phyloP scores from a whole-genome alignment of 805 yeast genomes.

The Metschnikowia hibisci region DNA sequence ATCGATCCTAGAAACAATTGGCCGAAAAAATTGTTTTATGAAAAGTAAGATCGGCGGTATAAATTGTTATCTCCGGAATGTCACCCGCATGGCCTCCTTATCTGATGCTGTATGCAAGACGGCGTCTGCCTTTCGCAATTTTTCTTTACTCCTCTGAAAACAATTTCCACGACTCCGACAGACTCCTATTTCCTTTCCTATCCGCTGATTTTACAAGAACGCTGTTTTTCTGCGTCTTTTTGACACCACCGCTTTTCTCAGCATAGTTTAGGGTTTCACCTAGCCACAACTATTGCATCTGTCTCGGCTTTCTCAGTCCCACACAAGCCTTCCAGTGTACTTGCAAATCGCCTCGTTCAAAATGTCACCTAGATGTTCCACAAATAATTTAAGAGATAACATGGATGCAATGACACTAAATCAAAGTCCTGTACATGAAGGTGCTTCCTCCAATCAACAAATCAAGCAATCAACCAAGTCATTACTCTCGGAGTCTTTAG shows the following conservation, averaged over 20 bases:
- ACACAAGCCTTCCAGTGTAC: no score
- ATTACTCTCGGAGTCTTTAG: slow-evolving; percentile 27
- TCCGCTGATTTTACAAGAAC: no score
- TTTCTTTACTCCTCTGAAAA: slow-evolving; percentile 4
- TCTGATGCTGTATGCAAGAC: slow-evolving; percentile 2
- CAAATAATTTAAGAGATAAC: slow-evolving; percentile 16
- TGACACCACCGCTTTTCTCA: neutral
- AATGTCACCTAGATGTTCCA: slow-evolving; percentile 15
- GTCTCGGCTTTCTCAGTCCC: no score
- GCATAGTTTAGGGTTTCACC: no score
- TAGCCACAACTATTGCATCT: neutral
- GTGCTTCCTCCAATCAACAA: slow-evolving; percentile 6
- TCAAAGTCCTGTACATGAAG: slow-evolving; percentile 5
- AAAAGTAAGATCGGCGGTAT: no score
- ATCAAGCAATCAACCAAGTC: slow-evolving; percentile 16
- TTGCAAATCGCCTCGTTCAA: neutral
- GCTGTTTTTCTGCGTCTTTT: neutral
- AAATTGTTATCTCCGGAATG: neutral
- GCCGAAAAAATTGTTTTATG: no score
- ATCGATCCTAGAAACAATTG: no score
- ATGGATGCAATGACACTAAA: slow-evolving; percentile 17
- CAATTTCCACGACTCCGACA: neutral
- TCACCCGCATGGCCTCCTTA: slow-evolving; percentile 2
- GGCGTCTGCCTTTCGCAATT: slow-evolving; percentile 2
- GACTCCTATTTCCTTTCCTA: no score